Conservation (phyloP, 2,329 filamentous ascomycete species). For the Aspergillus sojae region DNA sequence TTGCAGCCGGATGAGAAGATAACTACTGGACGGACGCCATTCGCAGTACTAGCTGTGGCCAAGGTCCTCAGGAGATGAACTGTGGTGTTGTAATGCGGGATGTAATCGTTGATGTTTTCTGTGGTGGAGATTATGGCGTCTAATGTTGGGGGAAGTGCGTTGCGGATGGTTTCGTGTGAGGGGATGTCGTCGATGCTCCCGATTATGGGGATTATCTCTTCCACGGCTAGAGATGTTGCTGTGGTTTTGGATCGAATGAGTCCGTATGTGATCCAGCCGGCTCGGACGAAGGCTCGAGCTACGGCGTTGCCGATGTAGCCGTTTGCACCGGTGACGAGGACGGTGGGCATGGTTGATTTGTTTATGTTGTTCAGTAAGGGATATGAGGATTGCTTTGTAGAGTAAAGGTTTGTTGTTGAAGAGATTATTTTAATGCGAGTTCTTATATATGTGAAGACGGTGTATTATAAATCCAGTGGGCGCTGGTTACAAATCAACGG, state of each 20-base stretch:
- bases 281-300: conserved; percentile 12
- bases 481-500: not conserved
- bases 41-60: not conserved
- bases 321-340: conserved; percentile 17
- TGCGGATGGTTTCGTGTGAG: not conserved
- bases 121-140: conserved; percentile 15
- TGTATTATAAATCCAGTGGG: not conserved
- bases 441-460: not conserved
- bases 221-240: not conserved
- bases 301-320: conserved; percentile 19
- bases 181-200: conserved; percentile 7
- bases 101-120: conserved; percentile 10
- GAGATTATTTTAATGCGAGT: not conserved
- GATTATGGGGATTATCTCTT: conserved; percentile 14
- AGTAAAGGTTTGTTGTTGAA: no score
- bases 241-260: conserved; percentile 4
- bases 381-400: not conserved
- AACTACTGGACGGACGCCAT: conserved; percentile 6
- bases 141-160: conserved; percentile 4
- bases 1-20: conserved; percentile 17
- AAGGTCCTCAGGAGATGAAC: conserved; percentile 6
- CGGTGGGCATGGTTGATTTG: not conserved
- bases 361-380: not conserved
- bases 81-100: conserved; percentile 5
- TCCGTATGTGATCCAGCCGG: conserved; percentile 15